A percentile compares a stretch with the other conserved stretches of the same genome.
Evolutionary conservation across 805 yeast genomes (phyloP).

Genomic region (Ogataea naganishii): DNA sequence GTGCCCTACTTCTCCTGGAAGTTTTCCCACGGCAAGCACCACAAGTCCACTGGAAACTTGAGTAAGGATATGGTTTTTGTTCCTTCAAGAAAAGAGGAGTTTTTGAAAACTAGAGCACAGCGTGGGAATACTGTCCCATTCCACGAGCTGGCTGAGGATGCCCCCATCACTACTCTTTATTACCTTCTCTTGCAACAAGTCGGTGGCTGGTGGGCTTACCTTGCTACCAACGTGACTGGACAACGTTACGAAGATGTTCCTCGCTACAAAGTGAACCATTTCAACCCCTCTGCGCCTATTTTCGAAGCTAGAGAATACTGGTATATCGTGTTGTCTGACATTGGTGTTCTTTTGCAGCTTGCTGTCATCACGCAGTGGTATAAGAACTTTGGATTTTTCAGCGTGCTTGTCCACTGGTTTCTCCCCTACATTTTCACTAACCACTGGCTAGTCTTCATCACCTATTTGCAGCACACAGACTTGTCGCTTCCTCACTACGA

Average conservation of each 20-base stretch:
- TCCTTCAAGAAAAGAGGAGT: slow-evolving; percentile 59
- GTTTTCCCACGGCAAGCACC: slow-evolving; percentile 77
- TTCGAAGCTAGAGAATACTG: slow-evolving; percentile 67
- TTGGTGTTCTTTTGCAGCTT: slow-evolving; percentile 53
- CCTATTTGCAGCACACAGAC: slow-evolving; percentile 79
- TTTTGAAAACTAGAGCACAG: slow-evolving; percentile 22
- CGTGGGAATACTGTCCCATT: slow-evolving; percentile 25
- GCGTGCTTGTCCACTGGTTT: slow-evolving; percentile 60
- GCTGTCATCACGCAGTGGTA: slow-evolving; percentile 52
- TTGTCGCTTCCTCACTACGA: slow-evolving; percentile 75
- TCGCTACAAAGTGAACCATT: slow-evolving; percentile 51
- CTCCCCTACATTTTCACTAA: slow-evolving; percentile 73
- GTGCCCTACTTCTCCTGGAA: slow-evolving; percentile 91
- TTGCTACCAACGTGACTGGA: slow-evolving; percentile 68
- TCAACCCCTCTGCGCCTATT: slow-evolving; percentile 63
- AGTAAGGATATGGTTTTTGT: slow-evolving; percentile 80
- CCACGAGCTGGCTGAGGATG: slow-evolving; percentile 59
- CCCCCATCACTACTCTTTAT: slow-evolving; percentile 59
- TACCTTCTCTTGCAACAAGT: slow-evolving; percentile 58
- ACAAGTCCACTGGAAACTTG: slow-evolving; percentile 82
- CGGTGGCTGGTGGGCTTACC: slow-evolving; percentile 68
- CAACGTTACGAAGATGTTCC: slow-evolving; percentile 46
- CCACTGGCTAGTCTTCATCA: slow-evolving; percentile 87
- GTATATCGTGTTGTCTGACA: slow-evolving; percentile 63
- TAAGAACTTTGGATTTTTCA: slow-evolving; percentile 53